A percentile compares a stretch with the other conserved stretches of the same genome.
phyloP scores from a whole-genome alignment of 495 filamentous ascomycete species.

The Chaetomium cochliodes region DNA sequence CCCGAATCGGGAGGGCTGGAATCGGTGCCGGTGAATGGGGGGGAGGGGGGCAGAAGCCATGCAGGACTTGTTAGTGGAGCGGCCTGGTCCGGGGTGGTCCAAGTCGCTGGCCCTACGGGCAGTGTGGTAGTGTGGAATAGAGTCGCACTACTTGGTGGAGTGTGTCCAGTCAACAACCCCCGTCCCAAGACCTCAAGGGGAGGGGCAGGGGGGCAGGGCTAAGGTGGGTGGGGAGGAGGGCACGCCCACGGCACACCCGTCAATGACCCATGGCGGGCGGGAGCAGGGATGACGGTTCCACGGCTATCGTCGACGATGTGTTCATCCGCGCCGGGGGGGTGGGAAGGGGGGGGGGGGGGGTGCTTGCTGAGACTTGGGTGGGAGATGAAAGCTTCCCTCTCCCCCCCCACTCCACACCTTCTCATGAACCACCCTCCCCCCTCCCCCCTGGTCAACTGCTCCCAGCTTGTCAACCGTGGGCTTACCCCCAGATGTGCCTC shows the following conservation, averaged over 20 bases:
- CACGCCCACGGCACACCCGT: constrained; percentile 22
- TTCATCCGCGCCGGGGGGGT: constrained; percentile 12
- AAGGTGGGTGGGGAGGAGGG: constrained; percentile 15
- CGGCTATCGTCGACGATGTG: constrained; percentile 10
- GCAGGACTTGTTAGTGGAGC: constrained; percentile 18
- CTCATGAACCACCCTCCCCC: not conserved
- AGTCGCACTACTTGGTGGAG: constrained; percentile 6
- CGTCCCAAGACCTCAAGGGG: not conserved
- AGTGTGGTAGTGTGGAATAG: not conserved
- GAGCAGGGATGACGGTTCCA: constrained; percentile 21
- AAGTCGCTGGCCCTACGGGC: constrained; percentile 20
- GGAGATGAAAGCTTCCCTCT: constrained; percentile 14
- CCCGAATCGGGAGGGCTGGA: constrained; percentile 24
- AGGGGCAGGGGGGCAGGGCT: constrained; percentile 18
- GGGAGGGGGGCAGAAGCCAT: not conserved
- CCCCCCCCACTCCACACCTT: not conserved
- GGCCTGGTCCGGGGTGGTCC: constrained; percentile 20
- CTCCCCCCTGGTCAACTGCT: constrained; percentile 3
- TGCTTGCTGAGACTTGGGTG: constrained; percentile 6
- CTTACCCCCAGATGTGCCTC: constrained; percentile 13
- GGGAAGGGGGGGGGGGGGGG: constrained; percentile 3
- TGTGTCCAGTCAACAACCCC: not conserved
- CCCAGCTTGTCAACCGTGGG: not conserved
- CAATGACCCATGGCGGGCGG: constrained; percentile 20
- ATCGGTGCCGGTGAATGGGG: constrained; percentile 16